Conservation (phyloP, 352 stramenopile genomes). For the Phytophthora melonis region DNA sequence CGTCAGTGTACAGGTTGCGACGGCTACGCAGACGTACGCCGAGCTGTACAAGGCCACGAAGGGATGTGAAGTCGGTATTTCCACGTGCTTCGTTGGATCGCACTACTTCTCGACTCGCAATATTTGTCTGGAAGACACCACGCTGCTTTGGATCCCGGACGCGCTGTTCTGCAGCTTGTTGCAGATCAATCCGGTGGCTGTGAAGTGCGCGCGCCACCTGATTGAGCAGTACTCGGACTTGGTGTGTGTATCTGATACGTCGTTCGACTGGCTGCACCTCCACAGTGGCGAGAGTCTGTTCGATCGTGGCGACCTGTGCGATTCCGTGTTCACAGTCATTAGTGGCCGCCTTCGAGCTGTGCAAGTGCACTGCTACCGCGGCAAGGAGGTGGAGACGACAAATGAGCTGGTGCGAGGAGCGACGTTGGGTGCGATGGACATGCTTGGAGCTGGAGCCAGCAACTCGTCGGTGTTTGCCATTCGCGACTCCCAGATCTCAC, state of each 20-base stretch:
- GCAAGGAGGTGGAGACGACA: constrained; percentile 77
- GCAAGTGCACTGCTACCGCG: constrained; percentile 67
- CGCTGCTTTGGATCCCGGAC: constrained; percentile 65
- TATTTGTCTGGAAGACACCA: constrained; percentile 58
- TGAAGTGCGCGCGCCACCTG: constrained; percentile 67
- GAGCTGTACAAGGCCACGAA: constrained; percentile 61
- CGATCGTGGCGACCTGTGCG: constrained; percentile 75
- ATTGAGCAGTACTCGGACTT: constrained; percentile 78
- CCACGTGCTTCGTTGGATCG: constrained; percentile 69
- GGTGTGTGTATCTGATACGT: constrained; percentile 78
- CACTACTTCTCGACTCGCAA: constrained; percentile 50
- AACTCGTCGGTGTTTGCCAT: constrained; percentile 89
- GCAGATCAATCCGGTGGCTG: constrained; percentile 58
- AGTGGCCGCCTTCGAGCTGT: constrained; percentile 81
- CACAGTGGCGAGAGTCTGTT: constrained; percentile 86
- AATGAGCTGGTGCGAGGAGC: constrained; percentile 84
- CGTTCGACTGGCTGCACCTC: constrained; percentile 87
- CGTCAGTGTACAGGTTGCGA: constrained; percentile 63
- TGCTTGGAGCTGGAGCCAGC: constrained; percentile 75
- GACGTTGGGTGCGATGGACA: constrained; percentile 84
- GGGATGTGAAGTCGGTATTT: constrained; percentile 77
- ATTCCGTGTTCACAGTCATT: constrained; percentile 86
- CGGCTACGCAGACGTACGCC: constrained; percentile 45
- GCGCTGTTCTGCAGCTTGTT: constrained; percentile 67
- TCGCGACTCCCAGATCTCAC: constrained; percentile 87